A percentile compares a stretch with the other conserved stretches of the same genome.
Evolutionary conservation across 495 filamentous ascomycete genomes (phyloP).

Genomic region (Saxophila tyrrhenica): DNA sequence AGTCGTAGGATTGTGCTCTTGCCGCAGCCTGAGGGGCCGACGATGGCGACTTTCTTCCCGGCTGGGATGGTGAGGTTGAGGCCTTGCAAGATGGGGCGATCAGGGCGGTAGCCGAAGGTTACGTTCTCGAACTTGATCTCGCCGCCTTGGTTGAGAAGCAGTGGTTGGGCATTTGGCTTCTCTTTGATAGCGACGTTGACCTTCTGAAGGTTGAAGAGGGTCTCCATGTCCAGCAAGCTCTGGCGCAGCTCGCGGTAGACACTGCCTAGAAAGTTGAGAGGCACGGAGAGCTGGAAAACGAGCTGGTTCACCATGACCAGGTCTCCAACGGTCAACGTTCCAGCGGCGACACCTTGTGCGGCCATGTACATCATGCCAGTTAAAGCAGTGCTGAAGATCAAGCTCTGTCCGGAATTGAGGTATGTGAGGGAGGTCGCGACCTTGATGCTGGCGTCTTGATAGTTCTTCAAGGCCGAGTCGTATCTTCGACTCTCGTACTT

Average conservation of each 20-base stretch:
- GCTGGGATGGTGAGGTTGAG: slow-evolving; percentile 82
- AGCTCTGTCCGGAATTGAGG: slow-evolving; percentile 93
- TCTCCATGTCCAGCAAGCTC: slow-evolving; percentile 95
- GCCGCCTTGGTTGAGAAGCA: slow-evolving; percentile 63
- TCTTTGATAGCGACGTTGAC: slow-evolving; percentile 86
- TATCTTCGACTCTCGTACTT: slow-evolving; percentile 85
- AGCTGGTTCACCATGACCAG: slow-evolving; percentile 98
- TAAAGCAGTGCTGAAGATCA: slow-evolving; percentile 91
- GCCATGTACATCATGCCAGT: slow-evolving; percentile 98
- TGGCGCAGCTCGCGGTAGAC: slow-evolving; percentile 94
- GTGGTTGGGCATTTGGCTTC: slow-evolving; percentile 53
- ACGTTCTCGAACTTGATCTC: slow-evolving; percentile 93
- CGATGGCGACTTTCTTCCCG: slow-evolving; percentile 89
- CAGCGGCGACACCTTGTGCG: slow-evolving; percentile 72
- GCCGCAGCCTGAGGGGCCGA: slow-evolving; percentile 89
- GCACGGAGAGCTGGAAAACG: slow-evolving; percentile 93
- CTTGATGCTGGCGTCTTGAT: slow-evolving; percentile 92
- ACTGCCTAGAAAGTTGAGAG: slow-evolving; percentile 89
- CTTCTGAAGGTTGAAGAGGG: slow-evolving; percentile 96
- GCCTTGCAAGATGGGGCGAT: slow-evolving; percentile 78
- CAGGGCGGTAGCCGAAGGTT: slow-evolving; percentile 79
- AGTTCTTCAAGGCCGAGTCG: slow-evolving; percentile 70
- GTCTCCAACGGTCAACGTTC: slow-evolving; percentile 81
- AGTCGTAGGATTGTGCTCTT: slow-evolving; percentile 88
- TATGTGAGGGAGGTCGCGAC: slow-evolving; percentile 85